Evolutionary conservation across 2,329 filamentous ascomycete genomes (phyloP), one percentile per base, ranked within the genome.

Genomic region (Talaromyces piceae): DNA sequence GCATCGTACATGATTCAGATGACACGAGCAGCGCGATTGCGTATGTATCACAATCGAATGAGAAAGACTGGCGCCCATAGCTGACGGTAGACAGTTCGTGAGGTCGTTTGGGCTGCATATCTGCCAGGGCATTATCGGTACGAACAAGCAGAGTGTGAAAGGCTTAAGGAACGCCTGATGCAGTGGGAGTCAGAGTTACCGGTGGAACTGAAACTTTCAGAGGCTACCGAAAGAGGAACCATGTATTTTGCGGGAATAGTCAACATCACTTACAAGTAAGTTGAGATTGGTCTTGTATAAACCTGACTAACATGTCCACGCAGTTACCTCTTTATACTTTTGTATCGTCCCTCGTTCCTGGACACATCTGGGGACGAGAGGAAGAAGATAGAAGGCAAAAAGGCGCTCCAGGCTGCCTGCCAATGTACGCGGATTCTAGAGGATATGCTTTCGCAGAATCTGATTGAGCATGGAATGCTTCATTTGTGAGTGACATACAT

Each of bases 351-450:
- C 0, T 66, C 63, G 5, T 75, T 73, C 45, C 60, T 75, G n/a
- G 59, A 68, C 33, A 57, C 62, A 1, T 57, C 58, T 3, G 54
- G 45, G 9, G 39, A 57, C 5, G 61, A 64, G n/a, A 54, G 52
- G 12, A 56, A 63, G 12, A 58, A 61, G 5, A 56, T 58, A 0
- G 67, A 71, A 26, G 68, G 72, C 1, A 67, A 67, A 25, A 58
- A 72, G 8, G 73, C 73, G 1, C 52, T 77, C 3, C 70, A 75
- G 53, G 74, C 73, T 3, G 74, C 74, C 3, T 69, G 69, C 3
- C 67, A 68, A 28, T 75, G 68, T 49, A 73, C 73, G 0, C 64
- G 73, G 1, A 76, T 77, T 26, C 61, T 76, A 1, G 74, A 77
- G 50, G 74, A 77, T 49, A 68, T 77, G 65, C 63, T 77, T 0